Evolutionary conservation across 257 asterid genomes (phyloP), one percentile per base, ranked within the genome.

Genomic region (Solanum tarapatanum): DNA sequence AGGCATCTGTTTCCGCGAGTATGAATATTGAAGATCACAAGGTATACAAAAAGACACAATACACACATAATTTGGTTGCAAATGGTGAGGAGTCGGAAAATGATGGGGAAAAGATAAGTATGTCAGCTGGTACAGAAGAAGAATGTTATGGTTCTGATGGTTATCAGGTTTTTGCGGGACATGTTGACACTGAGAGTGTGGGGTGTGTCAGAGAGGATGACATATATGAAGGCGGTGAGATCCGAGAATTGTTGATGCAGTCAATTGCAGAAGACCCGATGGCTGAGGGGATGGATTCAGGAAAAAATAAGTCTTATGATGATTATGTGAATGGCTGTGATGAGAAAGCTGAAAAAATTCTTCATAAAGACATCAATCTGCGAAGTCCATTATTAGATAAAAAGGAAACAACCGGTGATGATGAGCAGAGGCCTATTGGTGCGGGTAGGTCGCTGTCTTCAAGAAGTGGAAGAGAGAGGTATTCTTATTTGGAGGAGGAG

Each of bases 171-270:
- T 74, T 84, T 87, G 89, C 72, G 43, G 69, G 86, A 77, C 77
- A 32, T 28, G 70, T 68, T 87, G 90, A 79, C 83, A 55, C 24
- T 13, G 91, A 83, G 79, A 87, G 21, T 48, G 60, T 48, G 60
- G 60, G 60, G 21, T 14, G 21, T 48, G 60, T 48, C 21, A 14
- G 60, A 48, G 21, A 48, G 23, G 96, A 94, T 89, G 98, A 92
- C 43, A 96, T 94, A 14, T 92, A 82, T 87, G 98, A 95, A 93
- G 99, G 95, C 64, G 98, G 98, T 86, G 98, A 96, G 90, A 90
- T 94, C 84, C 93, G 98, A 90, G 98, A 93, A 87, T 90, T 92
- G 32, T 14, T 84, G 13, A 89, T 82, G 72, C 89, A 51, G 72
- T 88, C 93, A 24, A 33, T 82, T 87, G 83, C 3, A 48, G 60